Evolutionary conservation across 208 protist species (phyloP).

Genomic region (Porcisia hertigi): DNA sequence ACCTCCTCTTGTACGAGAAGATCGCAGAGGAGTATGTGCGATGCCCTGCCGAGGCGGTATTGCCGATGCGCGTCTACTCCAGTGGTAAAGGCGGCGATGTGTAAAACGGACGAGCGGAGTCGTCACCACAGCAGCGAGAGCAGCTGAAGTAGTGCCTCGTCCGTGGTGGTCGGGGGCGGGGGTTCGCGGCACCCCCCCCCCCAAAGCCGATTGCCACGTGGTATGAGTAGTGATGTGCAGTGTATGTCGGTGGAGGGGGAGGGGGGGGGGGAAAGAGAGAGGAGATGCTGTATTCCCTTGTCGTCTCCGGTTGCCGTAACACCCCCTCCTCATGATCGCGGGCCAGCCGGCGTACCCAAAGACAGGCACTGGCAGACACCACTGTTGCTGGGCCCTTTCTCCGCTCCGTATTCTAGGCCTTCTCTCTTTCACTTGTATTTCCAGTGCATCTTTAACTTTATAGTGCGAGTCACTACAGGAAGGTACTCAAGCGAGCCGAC

Average conservation of each 20-base stretch:
- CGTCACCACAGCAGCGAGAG: not conserved
- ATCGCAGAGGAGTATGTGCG: constrained; percentile 44
- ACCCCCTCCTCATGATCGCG: not conserved
- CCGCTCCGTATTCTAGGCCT: not conserved
- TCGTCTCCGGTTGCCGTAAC: not conserved
- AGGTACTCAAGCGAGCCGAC: too few relatives aligned
- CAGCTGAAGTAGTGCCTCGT: not conserved
- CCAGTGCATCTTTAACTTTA: not conserved
- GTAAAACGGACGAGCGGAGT: not conserved
- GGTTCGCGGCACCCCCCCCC: too few relatives aligned
- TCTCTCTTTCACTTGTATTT: not conserved
- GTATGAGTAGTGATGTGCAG: too few relatives aligned
- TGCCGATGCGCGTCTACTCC: constrained; percentile 33
- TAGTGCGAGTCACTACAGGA: not conserved
- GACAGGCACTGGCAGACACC: not conserved
- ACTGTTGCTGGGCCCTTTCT: not conserved
- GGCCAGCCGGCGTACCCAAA: not conserved
- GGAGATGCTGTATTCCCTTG: not conserved
- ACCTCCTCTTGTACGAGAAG: constrained; percentile 76
- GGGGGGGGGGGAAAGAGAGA: not conserved
- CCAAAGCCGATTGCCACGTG: too few relatives aligned
- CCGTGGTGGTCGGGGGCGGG: not conserved
- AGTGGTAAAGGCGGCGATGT: not conserved
- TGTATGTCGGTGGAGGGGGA: not conserved
- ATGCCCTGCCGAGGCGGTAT: constrained; percentile 41